Conservation (phyloP, 208 protist genomes). For the Trypanosoma boissoni region DNA sequence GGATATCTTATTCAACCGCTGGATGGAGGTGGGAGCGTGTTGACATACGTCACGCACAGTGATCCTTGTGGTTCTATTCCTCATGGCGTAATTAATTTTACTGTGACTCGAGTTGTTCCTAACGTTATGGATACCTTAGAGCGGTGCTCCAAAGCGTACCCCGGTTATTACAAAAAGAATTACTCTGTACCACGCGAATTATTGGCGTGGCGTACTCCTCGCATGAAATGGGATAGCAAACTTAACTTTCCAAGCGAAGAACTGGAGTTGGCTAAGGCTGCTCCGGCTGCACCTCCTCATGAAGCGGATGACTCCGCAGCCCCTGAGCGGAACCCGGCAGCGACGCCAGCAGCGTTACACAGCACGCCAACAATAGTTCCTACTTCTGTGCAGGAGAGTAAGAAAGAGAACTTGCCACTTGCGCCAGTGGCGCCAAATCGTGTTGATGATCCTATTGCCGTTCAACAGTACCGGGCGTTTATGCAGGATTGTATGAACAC, state of each 20-base stretch:
- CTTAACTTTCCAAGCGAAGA: conserved; percentile 62
- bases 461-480: conserved; percentile 78
- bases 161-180: conserved; percentile 43
- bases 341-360: neutral
- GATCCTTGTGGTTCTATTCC: conserved; percentile 85
- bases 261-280: conserved; percentile 8
- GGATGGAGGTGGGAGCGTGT: conserved; percentile 35
- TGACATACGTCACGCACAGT: conserved; percentile 85
- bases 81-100: conserved; percentile 75
- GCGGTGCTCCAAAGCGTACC: conserved; percentile 64
- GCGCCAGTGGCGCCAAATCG: conserved; percentile 45
- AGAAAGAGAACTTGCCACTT: conserved; percentile 24
- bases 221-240: conserved; percentile 78
- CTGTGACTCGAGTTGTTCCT: conserved; percentile 56
- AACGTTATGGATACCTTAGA: conserved; percentile 67
- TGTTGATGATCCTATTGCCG: conserved; percentile 32
- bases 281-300: neutral
- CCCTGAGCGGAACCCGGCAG: neutral
- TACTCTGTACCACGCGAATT: conserved; percentile 46
- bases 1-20: conserved; percentile 82
- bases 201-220: conserved; percentile 71
- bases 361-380: neutral
- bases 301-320: neutral
- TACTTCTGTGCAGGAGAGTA: neutral
- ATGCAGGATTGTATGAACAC: conserved; percentile 80